phyloP scores from a whole-genome alignment of 2,329 filamentous ascomycete genomes.

The Clonostachys sp. region DNA sequence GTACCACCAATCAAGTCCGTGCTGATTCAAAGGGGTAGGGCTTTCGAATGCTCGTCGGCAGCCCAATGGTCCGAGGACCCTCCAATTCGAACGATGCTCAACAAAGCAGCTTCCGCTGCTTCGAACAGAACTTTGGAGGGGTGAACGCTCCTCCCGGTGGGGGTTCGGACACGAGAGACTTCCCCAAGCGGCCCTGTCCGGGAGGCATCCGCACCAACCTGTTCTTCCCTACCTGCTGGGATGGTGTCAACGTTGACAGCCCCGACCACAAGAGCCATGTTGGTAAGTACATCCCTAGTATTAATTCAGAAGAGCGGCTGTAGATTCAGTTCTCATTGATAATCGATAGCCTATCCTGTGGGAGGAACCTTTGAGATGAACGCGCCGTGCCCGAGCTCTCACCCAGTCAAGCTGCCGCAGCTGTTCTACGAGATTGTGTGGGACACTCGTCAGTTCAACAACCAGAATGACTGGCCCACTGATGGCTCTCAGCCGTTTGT shows the following conservation, averaged over 20 bases:
- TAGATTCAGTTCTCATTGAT: conserved; percentile 7
- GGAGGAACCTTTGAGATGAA: conserved; percentile 17
- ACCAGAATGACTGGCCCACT: conserved; percentile 25
- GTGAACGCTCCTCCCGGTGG: neutral
- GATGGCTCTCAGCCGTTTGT: conserved; percentile 27
- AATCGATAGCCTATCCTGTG: conserved; percentile 12
- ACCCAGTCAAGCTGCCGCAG: conserved; percentile 60
- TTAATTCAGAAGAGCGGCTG: neutral
- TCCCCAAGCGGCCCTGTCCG: conserved; percentile 27
- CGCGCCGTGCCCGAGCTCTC: conserved; percentile 27
- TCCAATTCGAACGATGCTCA: conserved; percentile 16
- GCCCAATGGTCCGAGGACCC: conserved; percentile 12
- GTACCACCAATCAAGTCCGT: too few species aligned
- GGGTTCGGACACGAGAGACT: conserved; percentile 12
- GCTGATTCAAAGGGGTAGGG: neutral
- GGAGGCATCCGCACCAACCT: conserved; percentile 37
- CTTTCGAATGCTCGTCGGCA: conserved; percentile 31
- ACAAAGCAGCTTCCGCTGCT: conserved; percentile 31
- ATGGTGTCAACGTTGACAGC: conserved; percentile 56
- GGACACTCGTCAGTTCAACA: conserved; percentile 62
- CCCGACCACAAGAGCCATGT: conserved; percentile 61
- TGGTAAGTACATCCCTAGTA: conserved; percentile 16
- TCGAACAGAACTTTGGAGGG: conserved; percentile 11
- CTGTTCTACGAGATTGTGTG: conserved; percentile 87
- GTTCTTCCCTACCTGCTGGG: conserved; percentile 65